Base-by-base conservation (phyloP, 192 early-diverging fungal species). In the Coemansia sp. region DNA sequence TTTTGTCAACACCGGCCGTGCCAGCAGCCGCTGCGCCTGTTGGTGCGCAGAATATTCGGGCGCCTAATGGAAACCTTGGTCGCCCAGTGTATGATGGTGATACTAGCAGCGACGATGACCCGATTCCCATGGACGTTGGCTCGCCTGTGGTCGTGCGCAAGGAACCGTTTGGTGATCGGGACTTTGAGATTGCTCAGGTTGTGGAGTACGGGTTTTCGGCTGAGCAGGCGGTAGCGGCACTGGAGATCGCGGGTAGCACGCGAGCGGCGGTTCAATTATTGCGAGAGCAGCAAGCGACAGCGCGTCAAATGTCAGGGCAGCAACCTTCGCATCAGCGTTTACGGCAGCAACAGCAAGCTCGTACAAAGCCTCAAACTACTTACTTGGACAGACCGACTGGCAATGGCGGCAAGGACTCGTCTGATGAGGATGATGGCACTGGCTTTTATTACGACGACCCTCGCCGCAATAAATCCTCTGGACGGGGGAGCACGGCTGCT, bases 181-280 rank as follows among this genome's bases (percentile, higher is more conserved):
- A 82, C 50, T 82, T 77, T 69, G 80, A 82, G 59, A 86, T 96
- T 66, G 89, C 91, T 4, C 86, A 91, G 76, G 85, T 97, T 43
- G 86, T 89, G 14, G 88, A 87, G 30, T 93, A 94, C 89, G 94
- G 94, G 1, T 97, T 95, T 70, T 85, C 90, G 21, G 75, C 75
- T 0, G 85, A 87, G 7, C 82, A 88, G 60, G 88, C 94, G 1
- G 80, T 70, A 47, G 68, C 83, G 23, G 94, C 96, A 4, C 72
- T 97, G 53, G 86, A 86, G 35, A 90, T 89, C 37, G 86, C 89
- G 1, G 86, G 85, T 13, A 87, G 77, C 61, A 86, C 90, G n/a
- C 83, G 87, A 0, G 87, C 91, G 52, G 76, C 88, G 6, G 79
- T 87, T 14, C 71, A 72, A 53, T 67, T 83, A 30, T 42, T 83